Base-by-base conservation (phyloP, 75 land plant species). In the Isoetes taiwanensis region DNA sequence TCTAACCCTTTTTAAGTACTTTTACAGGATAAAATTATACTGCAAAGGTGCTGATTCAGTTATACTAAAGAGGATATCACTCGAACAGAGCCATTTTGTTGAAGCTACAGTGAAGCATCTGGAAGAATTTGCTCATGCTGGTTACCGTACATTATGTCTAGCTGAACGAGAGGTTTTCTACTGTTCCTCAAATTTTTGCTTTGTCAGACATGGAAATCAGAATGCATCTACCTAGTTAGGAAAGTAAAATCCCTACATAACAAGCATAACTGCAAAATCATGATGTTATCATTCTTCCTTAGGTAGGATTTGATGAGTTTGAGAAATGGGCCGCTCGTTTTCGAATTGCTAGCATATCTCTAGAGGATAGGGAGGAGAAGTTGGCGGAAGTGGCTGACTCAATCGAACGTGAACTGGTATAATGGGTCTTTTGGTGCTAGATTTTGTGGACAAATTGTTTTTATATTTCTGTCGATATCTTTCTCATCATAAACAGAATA, bases 151-250 rank as follows among this genome's bases (percentile, higher is more conserved):
- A 27, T 68, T 71, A 12, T 71, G 74, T 59, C 64, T 71, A 24
- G 74, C 74, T 0, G 63, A 71, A 53, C 74, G 74, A 24, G 74
- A 71, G 74, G 74, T 71, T n/a, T n/a, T n/a, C n/a, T n/a, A 65
- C 10, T 11, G 20, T 30, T 28, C 12, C 4, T 21, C 26, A 40
- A 3, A 28, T 10, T 16, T 10, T n/a, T n/a, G n/a, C n/a, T n/a
- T n/a, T n/a, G n/a, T n/a, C n/a, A n/a, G n/a, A n/a, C n/a, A n/a
- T n/a, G n/a, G n/a, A n/a, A n/a, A n/a, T n/a, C n/a, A n/a, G n/a
- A n/a, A n/a, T n/a, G n/a, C n/a, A n/a, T n/a, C n/a, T n/a, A n/a
- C n/a, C n/a, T n/a, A n/a, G n/a, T n/a, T n/a, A n/a, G n/a, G n/a
- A n/a, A n/a, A n/a, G n/a, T 48, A 21, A 9, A 48, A 48, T 48